A percentile compares a stretch with the other conserved stretches of the same genome.
phyloP scores from a whole-genome alignment of 176 grass and related monocot species.

The Paspalum vaginatum region DNA sequence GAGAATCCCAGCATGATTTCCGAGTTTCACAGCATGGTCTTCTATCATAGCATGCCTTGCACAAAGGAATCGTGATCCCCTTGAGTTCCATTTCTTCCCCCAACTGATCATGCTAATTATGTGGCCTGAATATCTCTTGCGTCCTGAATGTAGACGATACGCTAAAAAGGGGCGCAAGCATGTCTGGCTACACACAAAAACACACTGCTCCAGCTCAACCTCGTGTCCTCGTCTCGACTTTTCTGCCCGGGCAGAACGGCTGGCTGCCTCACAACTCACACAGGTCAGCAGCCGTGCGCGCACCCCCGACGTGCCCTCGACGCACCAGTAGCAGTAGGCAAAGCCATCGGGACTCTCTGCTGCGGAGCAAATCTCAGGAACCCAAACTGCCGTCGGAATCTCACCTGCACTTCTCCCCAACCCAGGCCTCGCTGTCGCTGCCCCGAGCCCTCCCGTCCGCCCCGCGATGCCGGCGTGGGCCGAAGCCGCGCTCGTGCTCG shows the following conservation, averaged over 20 bases:
- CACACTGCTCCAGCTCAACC: no score
- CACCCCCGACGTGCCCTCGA: no score
- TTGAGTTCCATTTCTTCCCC: background rate
- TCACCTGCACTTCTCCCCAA: background rate
- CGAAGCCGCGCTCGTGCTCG: conserved; percentile 46
- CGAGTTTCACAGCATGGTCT: no score
- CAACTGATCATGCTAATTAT: background rate
- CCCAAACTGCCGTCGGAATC: conserved; percentile 50
- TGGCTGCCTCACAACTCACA: no score
- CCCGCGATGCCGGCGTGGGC: conserved; percentile 56
- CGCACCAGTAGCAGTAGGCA: background rate
- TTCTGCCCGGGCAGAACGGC: no score
- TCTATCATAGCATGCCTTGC: no score
- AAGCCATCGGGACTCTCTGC: no score
- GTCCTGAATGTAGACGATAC: no score
- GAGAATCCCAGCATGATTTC: background rate
- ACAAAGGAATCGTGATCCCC: background rate
- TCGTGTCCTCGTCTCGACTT: no score
- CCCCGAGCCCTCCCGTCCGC: background rate
- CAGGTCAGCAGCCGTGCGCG: no score
- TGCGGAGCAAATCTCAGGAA: conserved; percentile 25
- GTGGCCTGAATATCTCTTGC: background rate
- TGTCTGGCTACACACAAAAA: no score
- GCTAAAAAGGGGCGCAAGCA: no score
- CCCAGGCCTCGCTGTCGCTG: background rate